Evolutionary conservation across 148 eudicot species (phyloP), one percentile per base, ranked within the genome.

Genomic region (Diospyros lotus): DNA sequence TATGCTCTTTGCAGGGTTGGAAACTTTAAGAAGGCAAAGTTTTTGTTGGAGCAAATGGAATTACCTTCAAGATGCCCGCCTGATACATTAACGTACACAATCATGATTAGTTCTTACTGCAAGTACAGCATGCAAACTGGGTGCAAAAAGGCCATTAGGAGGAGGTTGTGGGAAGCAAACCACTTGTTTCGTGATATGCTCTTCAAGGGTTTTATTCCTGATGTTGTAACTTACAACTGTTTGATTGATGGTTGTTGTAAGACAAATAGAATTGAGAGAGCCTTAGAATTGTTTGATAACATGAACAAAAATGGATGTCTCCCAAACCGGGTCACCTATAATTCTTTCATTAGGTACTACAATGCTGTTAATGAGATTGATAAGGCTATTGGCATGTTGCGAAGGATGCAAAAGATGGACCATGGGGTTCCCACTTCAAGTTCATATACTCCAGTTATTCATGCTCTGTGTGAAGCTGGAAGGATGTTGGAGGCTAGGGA

Each of bases 231-330:
- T 9, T 94, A 91, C 70, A 94, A 94, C 59, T 85, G 90, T 63
- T 84, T 94, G 85, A 94, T 91, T 60, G 89, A 91, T 73, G 95
- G 97, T 28, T 94, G 95, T 81, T 91, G 98, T 80, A 94, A 94
- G 82, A 94, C 94, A 38, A 78, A 87, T 69, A 83, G 98, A 82
- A 87, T 94, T 58, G 93, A 80, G 73, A 85, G 93, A 80, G 97
- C 97, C 43, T 45, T 91, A 75, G 95, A 94, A 85, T 78, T 94
- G 54, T 86, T 91, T 66, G 94, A 94, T 66, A 93, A 90, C 71
- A 94, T 90, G 97, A 41, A 46, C 17, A 79, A 86, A 58, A 86
- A 79, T 68, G 90, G 88, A 46, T 94, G 91, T 68, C 14, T 54
- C 6, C 94, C 97, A 0, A 89, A 88, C 75, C 82, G 91, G n/a